Percentiles rank a stretch among this genome's conserved stretches.
phyloP scores from a whole-genome alignment of 163 green algal genomes.

The Scenedesmus sp. region DNA sequence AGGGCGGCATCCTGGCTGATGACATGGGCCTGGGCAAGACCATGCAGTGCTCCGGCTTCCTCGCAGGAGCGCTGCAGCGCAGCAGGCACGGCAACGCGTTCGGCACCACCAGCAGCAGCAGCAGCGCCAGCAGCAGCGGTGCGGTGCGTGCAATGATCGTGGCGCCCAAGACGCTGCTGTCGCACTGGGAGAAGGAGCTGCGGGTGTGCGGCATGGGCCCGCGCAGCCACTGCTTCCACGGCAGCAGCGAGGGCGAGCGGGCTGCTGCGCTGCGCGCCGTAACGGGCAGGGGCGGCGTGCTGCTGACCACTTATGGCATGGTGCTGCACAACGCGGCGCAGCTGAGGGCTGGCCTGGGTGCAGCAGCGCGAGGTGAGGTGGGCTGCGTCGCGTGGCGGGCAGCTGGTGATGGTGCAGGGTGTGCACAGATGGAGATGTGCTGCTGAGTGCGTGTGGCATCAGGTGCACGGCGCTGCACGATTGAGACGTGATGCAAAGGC shows the following conservation, averaged over 20 bases:
- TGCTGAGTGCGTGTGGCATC: no score
- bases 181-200: conserved; percentile 87
- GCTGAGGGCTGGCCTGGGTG: conserved; percentile 54
- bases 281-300: conserved; percentile 74
- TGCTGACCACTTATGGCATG: conserved; percentile 98
- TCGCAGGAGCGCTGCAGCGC: conserved; percentile 61
- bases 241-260: conserved; percentile 57
- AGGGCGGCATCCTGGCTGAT: conserved; percentile 81
- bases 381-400: neutral
- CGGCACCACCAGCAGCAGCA: neutral
- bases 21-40: conserved; percentile 83
- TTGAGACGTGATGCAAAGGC: no score
- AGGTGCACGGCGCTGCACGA: no score
- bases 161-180: conserved; percentile 92
- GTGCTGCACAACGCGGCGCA: conserved; percentile 85
- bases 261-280: conserved; percentile 56
- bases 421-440: no score
- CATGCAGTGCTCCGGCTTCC: conserved; percentile 85
- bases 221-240: conserved; percentile 57
- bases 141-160: conserved; percentile 81
- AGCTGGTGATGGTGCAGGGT: neutral
- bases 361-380: conserved; percentile 21
- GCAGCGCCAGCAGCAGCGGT: conserved; percentile 50
- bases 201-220: conserved; percentile 63
- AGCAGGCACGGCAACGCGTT: neutral